Evolutionary conservation across 441 rosid species (phyloP), one percentile per base, ranked within the genome.

Genomic region (Jatropha podagrica): DNA sequence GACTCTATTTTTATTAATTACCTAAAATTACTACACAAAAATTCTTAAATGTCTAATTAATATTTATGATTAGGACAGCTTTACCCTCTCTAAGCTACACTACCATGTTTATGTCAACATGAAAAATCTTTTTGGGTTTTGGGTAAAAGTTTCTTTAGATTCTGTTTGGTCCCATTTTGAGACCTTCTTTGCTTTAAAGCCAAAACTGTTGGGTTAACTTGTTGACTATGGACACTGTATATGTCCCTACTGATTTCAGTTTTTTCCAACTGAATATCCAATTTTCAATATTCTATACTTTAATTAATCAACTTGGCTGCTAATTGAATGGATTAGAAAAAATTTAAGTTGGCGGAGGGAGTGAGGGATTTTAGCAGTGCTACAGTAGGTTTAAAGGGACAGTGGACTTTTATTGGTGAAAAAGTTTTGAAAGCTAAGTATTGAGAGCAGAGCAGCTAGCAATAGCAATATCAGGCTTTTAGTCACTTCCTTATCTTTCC

Each of bases 51-150:
- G 32, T 32, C 32, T 32, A 32, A 32, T 32, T 32, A 32, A 32
- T 32, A 15, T 79, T 69, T 75, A 64, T 74, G 81, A 79, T 79
- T 78, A 67, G 56, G 77, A 11, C 79, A 58, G 52, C 76, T 75
- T 65, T 17, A 17, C 60, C 41, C 64, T 63, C 14, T n/a, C 37
- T 58, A 58, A 54, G 40, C 56, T 2, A 42, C 32, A 23, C 32
- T 15, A 26, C 2, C 8, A 2, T 42, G 8, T 59, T 20, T 4
- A 4, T 44, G 15, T 8, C 49, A 54, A 17, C 1, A 37, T 40
- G 17, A 54, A 37, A 52, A 69, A 65, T 51, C 55, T 32, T 44
- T 63, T 12, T 32, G 68, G 68, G 26, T 52, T 71, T 44, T 59
- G 48, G n/a, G 60, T 20, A 40, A 32, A 59, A 69, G 49, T 32